phyloP scores from a whole-genome alignment of 768 basidiomycete species.

The Lactarius vividus region DNA sequence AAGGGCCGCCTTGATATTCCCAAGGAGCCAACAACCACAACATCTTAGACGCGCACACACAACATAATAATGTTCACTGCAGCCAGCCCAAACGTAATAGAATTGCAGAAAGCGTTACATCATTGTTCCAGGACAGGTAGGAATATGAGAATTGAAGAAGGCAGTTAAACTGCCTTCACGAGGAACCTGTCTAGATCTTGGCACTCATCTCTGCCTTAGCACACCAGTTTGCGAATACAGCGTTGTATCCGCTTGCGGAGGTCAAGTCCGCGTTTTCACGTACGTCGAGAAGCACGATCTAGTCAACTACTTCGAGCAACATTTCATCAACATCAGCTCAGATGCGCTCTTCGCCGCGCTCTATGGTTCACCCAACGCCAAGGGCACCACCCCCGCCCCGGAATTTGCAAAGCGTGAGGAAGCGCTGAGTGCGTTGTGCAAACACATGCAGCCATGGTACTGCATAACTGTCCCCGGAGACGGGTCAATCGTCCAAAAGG shows the following conservation, averaged over 20 bases:
- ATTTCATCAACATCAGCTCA: slow-evolving; percentile 66
- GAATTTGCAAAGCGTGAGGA: slow-evolving; percentile 72
- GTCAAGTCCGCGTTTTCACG: slow-evolving; percentile 55
- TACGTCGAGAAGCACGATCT: slow-evolving; percentile 64
- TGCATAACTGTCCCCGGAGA: slow-evolving; percentile 54
- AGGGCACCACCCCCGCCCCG: slow-evolving; percentile 19
- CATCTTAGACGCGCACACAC: too few species aligned
- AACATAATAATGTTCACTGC: too few species aligned
- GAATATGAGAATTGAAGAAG: too few species aligned
- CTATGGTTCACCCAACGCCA: slow-evolving; percentile 32
- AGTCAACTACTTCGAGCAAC: slow-evolving; percentile 62
- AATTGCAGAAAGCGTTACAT: too few species aligned
- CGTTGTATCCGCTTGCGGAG: slow-evolving; percentile 55
- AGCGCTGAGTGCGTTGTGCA: slow-evolving; percentile 48
- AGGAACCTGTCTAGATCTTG: too few species aligned
- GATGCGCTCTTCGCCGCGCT: slow-evolving; percentile 34
- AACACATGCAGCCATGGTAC: slow-evolving; percentile 78
- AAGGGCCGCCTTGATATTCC: too few species aligned
- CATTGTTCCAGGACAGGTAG: too few species aligned
- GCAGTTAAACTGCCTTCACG: too few species aligned
- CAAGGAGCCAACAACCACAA: too few species aligned
- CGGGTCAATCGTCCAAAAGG: slow-evolving; percentile 67
- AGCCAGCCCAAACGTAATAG: too few species aligned
- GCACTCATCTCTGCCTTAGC: too few species aligned
- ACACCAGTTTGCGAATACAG: too few species aligned